Conservation (phyloP, 2,329 filamentous ascomycete genomes). For the Alternaria triticina region DNA sequence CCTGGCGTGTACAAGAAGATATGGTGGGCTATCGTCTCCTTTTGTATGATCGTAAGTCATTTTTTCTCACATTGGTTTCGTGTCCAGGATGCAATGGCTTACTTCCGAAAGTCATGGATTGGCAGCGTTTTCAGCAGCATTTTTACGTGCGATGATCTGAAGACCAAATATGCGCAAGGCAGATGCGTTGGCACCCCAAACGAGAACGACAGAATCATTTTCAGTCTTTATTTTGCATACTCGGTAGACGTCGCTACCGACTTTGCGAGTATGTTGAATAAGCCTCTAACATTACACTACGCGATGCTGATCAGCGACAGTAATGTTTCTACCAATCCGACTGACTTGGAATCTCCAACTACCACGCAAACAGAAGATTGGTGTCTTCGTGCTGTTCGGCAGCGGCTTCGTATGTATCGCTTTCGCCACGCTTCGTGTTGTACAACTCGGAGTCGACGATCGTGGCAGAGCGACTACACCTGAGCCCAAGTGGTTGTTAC, state of each 20-base stretch:
- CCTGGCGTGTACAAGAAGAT: conserved; percentile 36
- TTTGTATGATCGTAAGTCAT: conserved; percentile 21
- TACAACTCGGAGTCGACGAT: conserved; percentile 39
- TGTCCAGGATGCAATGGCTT: too few relatives aligned
- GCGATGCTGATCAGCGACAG: conserved; percentile 15
- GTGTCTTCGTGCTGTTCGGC: conserved; percentile 37
- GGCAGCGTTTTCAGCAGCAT: conserved; percentile 43
- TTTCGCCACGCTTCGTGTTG: conserved; percentile 29
- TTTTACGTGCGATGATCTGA: conserved; percentile 45
- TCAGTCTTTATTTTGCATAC: conserved; percentile 45
- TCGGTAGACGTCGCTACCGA: conserved; percentile 45
- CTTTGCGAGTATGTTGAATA: conserved; percentile 32
- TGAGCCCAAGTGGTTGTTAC: conserved; percentile 41
- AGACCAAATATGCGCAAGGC: conserved; percentile 44
- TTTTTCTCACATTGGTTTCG: too few relatives aligned
- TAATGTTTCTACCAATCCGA: conserved; percentile 46
- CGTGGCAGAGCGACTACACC: conserved; percentile 26
- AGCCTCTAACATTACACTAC: too few relatives aligned
- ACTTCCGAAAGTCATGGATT: conserved; percentile 20
- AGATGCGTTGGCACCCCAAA: conserved; percentile 27
- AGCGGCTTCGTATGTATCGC: conserved; percentile 21
- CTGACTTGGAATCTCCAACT: conserved; percentile 48
- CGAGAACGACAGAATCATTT: conserved; percentile 15
- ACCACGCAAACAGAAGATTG: conserved; percentile 39
- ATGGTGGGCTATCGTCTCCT: conserved; percentile 45